Evolutionary conservation across 2,329 filamentous ascomycete genomes (phyloP).

Genomic region (Arthrocladium fulminans): DNA sequence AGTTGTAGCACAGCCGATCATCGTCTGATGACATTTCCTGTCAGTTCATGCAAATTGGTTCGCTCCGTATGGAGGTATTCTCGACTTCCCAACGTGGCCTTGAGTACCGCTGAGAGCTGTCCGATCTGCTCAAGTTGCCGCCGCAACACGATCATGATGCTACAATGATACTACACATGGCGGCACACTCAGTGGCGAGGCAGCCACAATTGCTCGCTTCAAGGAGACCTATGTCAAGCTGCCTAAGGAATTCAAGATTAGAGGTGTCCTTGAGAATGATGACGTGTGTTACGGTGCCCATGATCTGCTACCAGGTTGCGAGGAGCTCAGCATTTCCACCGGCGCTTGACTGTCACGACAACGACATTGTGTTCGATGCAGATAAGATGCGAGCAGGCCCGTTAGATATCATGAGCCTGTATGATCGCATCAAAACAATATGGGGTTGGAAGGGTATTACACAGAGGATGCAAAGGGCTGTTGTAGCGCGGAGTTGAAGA

Average conservation of each 20-base stretch:
- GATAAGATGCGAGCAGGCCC: constrained; percentile 71
- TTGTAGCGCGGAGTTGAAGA: constrained; percentile 52
- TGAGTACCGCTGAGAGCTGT: constrained; percentile 78
- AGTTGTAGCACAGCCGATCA: constrained; percentile 68
- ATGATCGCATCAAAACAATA: constrained; percentile 67
- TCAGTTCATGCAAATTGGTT: constrained; percentile 86
- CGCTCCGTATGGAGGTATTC: constrained; percentile 68
- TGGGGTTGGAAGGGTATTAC: constrained; percentile 78
- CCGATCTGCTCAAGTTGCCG: constrained; percentile 66
- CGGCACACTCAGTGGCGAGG: constrained; percentile 80
- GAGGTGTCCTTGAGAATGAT: constrained; percentile 87
- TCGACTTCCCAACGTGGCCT: constrained; percentile 69
- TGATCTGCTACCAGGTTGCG: constrained; percentile 78
- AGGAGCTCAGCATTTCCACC: constrained; percentile 90
- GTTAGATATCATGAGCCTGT: constrained; percentile 65
- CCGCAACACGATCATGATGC: constrained; percentile 74
- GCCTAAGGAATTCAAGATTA: constrained; percentile 61
- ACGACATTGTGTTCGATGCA: constrained; percentile 83
- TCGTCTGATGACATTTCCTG: constrained; percentile 80
- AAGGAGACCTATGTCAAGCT: constrained; percentile 61
- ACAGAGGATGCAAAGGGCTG: constrained; percentile 89
- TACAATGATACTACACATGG: constrained; percentile 91
- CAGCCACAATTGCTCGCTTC: constrained; percentile 68
- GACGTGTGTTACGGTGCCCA: constrained; percentile 91
- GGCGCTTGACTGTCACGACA: constrained; percentile 88